phyloP scores from a whole-genome alignment of 148 eudicot species.

The Pouteria glomerata region DNA sequence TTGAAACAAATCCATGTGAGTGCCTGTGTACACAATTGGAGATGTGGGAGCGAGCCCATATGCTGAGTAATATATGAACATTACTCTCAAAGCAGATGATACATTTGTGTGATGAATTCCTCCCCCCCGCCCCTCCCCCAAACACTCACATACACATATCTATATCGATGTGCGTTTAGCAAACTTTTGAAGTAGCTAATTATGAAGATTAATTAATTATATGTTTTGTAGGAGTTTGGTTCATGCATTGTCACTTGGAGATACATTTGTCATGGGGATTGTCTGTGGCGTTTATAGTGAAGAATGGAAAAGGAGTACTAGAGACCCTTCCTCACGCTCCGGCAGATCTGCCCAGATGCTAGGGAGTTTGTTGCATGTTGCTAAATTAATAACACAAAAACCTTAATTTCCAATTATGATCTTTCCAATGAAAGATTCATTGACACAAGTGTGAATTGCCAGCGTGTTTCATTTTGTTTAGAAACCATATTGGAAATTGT shows the following conservation, averaged over 20 bases:
- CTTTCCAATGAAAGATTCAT: slow-evolving; percentile 13
- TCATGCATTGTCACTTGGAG: slow-evolving; percentile 69
- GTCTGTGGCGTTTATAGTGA: slow-evolving; percentile 48
- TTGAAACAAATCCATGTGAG: too few relatives aligned
- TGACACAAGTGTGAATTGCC: slow-evolving; percentile 4
- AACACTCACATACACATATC: too few relatives aligned
- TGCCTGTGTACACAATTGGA: too few relatives aligned
- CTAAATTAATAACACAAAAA: not conserved
- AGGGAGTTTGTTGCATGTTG: slow-evolving; percentile 8
- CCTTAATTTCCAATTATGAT: not conserved
- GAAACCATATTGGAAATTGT: not conserved
- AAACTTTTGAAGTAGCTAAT: too few relatives aligned
- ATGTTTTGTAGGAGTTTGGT: slow-evolving; percentile 42
- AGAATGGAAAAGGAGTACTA: slow-evolving; percentile 49
- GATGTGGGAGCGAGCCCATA: too few relatives aligned
- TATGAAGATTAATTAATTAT: too few relatives aligned
- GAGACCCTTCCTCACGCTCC: slow-evolving; percentile 57
- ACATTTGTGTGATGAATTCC: too few relatives aligned
- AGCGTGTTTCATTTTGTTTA: not conserved
- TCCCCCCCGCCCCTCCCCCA: too few relatives aligned
- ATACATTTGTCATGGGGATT: slow-evolving; percentile 64
- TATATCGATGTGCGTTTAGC: too few relatives aligned
- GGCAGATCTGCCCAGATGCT: slow-evolving; percentile 46
- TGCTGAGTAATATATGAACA: too few relatives aligned
- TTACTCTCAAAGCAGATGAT: too few relatives aligned